Base-by-base conservation (phyloP, 148 eudicot species). In the Silene conica region DNA sequence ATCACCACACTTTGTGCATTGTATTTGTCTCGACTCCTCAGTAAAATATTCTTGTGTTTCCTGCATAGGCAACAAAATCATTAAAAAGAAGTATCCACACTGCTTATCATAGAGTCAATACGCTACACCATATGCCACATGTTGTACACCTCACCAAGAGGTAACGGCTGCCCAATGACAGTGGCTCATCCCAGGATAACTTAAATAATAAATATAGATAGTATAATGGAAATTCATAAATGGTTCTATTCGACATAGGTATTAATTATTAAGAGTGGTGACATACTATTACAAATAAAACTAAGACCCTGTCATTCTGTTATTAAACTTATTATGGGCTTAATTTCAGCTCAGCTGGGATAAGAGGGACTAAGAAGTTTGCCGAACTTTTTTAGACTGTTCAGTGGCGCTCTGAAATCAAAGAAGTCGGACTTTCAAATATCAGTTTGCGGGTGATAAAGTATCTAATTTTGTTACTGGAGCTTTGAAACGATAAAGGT, bases 21-120 rank as follows among this genome's bases (percentile, higher is more conserved):
- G 99, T 82, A 96, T 92, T 73, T 95, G 89, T 82, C 99, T 90
- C 3, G 99, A 96, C 80, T 92, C 99, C 85, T 96, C 99, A 60
- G 97, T 89, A 74, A 70, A 83, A 82, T 83, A 95, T 63, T 88
- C 96, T 26, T 88, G 78, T 60, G 67, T 75, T 74, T 82, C 87
- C 96, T 92, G 89, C 73, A 64, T 71, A 28, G 21, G 8, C 56
- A 67, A 71, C 73, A 66, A 34, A 54, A 66, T 66, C 15, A 76
- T 67, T 45, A 52, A 43, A 28, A 31, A 8, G 46, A 18, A 68
- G 56, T 41, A 74, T 12, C 34, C 72, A 28, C 19, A 63, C 74
- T 46, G 41, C 34, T 16, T 41, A 41, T 64, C 41, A 61, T 11
- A 12, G 28, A 61, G 25, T 12, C 20, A 22, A 9, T 25, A 25